Base-by-base conservation (phyloP, 2,329 filamentous ascomycete species). In the Ophiocordyceps unilateralis region DNA sequence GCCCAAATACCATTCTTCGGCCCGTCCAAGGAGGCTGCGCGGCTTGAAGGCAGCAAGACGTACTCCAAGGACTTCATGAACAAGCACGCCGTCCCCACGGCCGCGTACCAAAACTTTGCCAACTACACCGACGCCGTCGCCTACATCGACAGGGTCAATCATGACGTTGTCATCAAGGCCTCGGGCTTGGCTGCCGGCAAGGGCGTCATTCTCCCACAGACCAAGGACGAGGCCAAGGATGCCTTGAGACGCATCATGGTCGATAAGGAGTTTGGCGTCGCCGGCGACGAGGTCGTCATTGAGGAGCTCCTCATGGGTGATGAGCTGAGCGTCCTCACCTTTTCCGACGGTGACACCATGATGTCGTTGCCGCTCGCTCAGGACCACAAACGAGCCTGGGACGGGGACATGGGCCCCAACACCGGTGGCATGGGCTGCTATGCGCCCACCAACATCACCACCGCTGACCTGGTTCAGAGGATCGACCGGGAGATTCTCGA, bases 21-120 rank as follows among this genome's bases (percentile, higher is more conserved):
- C 2, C 91, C 91, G 5, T 83, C 79, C 45, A 78, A 83, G 63
- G 76, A 77, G 41, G 89, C 91, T 20, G 88, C 91, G 17, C 74
- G 76, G 39, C 85, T 98, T 74, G 91, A 98, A 64, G 91, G 91
- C 46, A 93, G 84, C 66, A 98, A 98, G 69, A 84, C 89, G 11
- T 96, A 93, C 61, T 87, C 84, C 48, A 98, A 98, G 60, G 88
- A 96, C 61, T 96, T 96, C 58, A 98, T 96, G 91, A 81, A 83
- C 62, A 78, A 81, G 50, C 78, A 93, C 64, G 73, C 74, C 54
- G 93, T 98, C 53, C 88, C 89, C 32, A 96, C 91, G 1, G 91
- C 91, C 15, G 77, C 75, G 34, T 96, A 94, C 65, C 76, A 81
- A 60, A 95, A 93, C 66, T 95, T 96, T 58, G 76, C 70, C 59